Base-by-base conservation (phyloP, 2,329 filamentous ascomycete species). In the Phyllosticta ampelicida region DNA sequence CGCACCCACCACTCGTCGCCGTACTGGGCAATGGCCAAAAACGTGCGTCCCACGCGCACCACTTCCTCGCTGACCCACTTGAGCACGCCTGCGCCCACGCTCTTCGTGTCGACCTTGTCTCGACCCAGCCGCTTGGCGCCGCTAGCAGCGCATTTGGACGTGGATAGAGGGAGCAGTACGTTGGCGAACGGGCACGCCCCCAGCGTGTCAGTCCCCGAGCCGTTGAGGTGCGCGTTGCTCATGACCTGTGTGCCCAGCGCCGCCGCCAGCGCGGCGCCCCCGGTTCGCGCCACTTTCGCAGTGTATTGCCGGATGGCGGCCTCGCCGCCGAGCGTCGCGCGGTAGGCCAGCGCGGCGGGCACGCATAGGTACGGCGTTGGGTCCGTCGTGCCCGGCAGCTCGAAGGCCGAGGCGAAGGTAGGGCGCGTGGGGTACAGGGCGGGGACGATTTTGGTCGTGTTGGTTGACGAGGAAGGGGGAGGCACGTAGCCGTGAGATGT, bases 401-500 rank as follows among this genome's bases (percentile, higher is more conserved):
- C 82, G 66, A 96, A 96, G 50, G 85, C 83, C 11, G 70, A 74
- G 16, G 89, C 80, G 62, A 88, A 96, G 0, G 71, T 67, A 9
- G 80, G 79, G 65, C 86, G 85, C n/a, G 71, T 67, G 56, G 71
- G 74, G 26, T 67, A 64, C 51, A 68, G 57, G 23, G 55, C 36
- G 36, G n/a, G 55, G 56, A 6, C 26, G 26, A 67, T 64, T 50
- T 68, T 56, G 23, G 49, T 13, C 18, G 10, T 56, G 57, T 8
- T 26, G 13, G 55, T 60, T 36, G 50, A 60, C 56, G 20, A 21
- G n/a, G 65, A 21, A 10, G 65, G 65, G 16, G 55, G 54, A 0
- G 88, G 78, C 0, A 80, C 67, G 70, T 89, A 96, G 0, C 89
- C 87, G 69, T 91, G 88, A 48, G 86, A 90, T 0, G 90, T 96